Conservation (phyloP, 176 grass and related monocot species). For the Leersia perrieri region DNA sequence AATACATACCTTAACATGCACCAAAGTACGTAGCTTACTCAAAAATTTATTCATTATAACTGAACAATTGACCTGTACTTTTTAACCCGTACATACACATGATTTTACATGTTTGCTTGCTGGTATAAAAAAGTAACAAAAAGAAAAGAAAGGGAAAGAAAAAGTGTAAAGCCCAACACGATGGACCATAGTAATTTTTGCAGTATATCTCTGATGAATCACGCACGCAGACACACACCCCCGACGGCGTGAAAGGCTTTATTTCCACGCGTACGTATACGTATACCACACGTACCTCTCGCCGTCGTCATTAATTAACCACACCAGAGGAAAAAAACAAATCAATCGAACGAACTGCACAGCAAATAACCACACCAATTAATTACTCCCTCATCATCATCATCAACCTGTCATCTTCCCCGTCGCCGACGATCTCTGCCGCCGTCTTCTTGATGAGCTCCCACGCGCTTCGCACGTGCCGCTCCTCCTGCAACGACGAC, state of each 20-base stretch:
- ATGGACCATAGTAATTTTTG: neutral
- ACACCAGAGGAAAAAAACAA: neutral
- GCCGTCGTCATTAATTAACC: neutral
- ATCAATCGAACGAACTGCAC: neutral
- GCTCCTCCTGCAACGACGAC: constrained; percentile 35
- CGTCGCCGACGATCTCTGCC: neutral
- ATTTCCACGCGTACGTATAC: neutral
- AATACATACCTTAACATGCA: too few relatives aligned
- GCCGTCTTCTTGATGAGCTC: constrained; percentile 44
- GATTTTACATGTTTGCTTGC: neutral
- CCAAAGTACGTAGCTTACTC: too few relatives aligned
- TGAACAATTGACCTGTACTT: neutral
- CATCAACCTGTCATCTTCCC: neutral
- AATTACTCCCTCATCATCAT: too few relatives aligned
- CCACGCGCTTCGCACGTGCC: constrained; percentile 40
- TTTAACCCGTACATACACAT: neutral
- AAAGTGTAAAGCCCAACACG: neutral
- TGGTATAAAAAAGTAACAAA: neutral
- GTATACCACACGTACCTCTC: neutral
- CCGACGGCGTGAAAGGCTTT: neutral
- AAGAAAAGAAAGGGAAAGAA: neutral
- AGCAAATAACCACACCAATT: neutral
- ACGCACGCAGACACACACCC: neutral
- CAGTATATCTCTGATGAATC: neutral
- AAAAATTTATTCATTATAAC: too few relatives aligned